These are phyloP conservation scores for Ambrosia trifida DNA, from an alignment of 129 eudicot species.

Conservation along the genomic window DNA sequence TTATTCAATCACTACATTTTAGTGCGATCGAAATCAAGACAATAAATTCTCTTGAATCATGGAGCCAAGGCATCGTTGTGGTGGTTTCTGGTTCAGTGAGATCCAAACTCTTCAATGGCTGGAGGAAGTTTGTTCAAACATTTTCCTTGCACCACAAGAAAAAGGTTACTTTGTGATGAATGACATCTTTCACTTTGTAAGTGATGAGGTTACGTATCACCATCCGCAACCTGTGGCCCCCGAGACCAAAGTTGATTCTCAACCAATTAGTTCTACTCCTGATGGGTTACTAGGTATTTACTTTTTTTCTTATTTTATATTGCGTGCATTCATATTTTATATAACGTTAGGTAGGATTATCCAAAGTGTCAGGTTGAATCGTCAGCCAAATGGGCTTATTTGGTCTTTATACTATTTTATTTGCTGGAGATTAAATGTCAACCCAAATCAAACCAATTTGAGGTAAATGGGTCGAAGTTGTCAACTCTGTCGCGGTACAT, in stretches of 20 bases:
- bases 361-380: background rate
- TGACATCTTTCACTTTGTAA: conserved; percentile 79
- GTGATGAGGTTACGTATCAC: conserved; percentile 55
- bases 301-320: background rate
- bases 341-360: background rate
- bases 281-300: conserved; percentile 64
- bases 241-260: conserved; percentile 51
- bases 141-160: conserved; percentile 97
- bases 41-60: conserved; percentile 83
- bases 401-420: background rate
- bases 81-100: conserved; percentile 87
- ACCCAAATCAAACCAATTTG: background rate
- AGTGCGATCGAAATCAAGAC: conserved; percentile 83
- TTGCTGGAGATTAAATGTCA: background rate
- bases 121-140: conserved; percentile 87
- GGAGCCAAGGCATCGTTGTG: conserved; percentile 75
- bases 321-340: background rate
- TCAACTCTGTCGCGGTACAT: background rate
- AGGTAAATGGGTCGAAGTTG: background rate
- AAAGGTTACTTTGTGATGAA: conserved; percentile 87
- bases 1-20: conserved; percentile 63
- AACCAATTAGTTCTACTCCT: conserved; percentile 54
- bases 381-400: background rate
- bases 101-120: conserved; percentile 58
- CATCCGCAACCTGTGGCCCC: conserved; percentile 37